These are phyloP conservation scores for Ceratocystis lukuohia DNA, from an alignment of 2,329 filamentous ascomycete genomes.

Conservation along the genomic window DNA sequence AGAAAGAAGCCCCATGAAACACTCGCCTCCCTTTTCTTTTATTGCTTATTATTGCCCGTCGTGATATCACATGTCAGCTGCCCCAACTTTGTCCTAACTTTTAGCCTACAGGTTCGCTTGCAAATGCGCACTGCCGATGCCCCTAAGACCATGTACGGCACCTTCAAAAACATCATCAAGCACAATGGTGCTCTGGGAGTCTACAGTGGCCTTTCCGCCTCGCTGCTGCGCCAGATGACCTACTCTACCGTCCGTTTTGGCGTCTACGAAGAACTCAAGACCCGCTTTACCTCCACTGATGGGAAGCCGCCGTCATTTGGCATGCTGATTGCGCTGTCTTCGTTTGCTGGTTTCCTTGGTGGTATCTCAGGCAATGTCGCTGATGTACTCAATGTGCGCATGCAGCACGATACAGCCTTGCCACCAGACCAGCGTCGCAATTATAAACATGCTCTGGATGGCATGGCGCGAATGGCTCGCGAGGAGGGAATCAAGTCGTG, in stretches of 20 bases:
- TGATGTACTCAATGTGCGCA: constrained; percentile 93
- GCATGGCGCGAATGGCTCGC: constrained; percentile 71
- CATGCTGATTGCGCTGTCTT: constrained; percentile 70
- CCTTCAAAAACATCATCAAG: constrained; percentile 67
- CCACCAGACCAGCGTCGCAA: constrained; percentile 62
- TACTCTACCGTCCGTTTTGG: constrained; percentile 96
- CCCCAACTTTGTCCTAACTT: constrained; percentile 8
- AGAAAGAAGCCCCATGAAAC: constrained; percentile 14
- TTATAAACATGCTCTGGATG: constrained; percentile 80
- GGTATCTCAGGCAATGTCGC: constrained; percentile 87
- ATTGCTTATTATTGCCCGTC: not conserved
- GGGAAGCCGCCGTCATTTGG: constrained; percentile 50
- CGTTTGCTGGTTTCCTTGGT: constrained; percentile 71
- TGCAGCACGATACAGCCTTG: constrained; percentile 84
- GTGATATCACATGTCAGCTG: constrained; percentile 8
- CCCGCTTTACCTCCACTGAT: constrained; percentile 38
- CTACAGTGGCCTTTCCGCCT: constrained; percentile 85
- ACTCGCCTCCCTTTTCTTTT: constrained; percentile 2
- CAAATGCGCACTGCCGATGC: constrained; percentile 69
- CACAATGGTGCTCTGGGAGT: constrained; percentile 65
- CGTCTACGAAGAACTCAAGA: constrained; percentile 88
- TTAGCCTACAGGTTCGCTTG: constrained; percentile 55
- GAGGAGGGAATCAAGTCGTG: constrained; percentile 65
- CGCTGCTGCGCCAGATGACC: constrained; percentile 82
- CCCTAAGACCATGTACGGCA: constrained; percentile 70